A percentile compares a stretch with the other conserved stretches of the same genome.
Conservation (phyloP, 208 protist genomes). For the Trypanosoma platydactyli region DNA sequence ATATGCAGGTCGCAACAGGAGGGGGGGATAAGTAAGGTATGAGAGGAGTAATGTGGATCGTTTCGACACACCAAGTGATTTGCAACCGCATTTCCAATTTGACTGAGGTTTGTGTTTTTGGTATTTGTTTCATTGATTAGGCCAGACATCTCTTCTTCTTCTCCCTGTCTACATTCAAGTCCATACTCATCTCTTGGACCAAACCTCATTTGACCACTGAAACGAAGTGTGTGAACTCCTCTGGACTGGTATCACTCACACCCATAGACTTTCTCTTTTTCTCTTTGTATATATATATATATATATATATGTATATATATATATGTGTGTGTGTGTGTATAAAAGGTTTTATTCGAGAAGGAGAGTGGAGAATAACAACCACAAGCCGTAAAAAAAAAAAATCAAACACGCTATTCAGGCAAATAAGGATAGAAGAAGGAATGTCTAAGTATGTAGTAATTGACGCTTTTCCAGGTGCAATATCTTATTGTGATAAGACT, state of each 20-base stretch:
- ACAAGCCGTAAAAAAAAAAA: background rate
- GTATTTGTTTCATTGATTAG: no score
- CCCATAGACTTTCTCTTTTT: no score
- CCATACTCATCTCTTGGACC: background rate
- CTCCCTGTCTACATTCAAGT: no score
- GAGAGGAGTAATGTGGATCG: background rate
- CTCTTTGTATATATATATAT: no score
- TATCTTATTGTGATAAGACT: slow-evolving; percentile 16
- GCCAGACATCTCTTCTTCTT: no score
- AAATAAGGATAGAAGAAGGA: background rate
- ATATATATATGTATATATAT: no score
- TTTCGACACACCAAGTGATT: no score
- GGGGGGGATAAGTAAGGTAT: background rate
- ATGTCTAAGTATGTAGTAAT: slow-evolving; percentile 19
- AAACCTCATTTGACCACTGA: background rate
- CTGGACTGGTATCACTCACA: no score
- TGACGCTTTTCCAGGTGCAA: slow-evolving; percentile 6
- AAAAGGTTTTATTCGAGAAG: background rate
- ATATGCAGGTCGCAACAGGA: background rate
- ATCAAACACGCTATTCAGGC: background rate
- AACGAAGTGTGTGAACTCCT: background rate
- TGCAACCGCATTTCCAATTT: no score
- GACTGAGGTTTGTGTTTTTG: no score
- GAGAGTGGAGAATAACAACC: background rate
- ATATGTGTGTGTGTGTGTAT: no score